phyloP scores from a whole-genome alignment of 306 rosid genomes.

The Citrullus amarus region DNA sequence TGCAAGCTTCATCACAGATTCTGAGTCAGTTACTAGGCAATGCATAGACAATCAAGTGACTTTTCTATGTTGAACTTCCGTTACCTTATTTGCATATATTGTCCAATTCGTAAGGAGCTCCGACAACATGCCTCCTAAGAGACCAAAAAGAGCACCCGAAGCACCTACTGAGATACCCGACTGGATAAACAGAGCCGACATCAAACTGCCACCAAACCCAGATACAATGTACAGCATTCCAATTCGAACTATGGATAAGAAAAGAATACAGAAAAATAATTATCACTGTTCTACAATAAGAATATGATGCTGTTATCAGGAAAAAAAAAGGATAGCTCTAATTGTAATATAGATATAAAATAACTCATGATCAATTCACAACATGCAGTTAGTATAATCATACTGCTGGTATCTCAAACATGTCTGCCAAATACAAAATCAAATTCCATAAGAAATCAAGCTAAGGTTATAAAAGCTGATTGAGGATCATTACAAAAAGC shows the following conservation, averaged over 20 bases:
- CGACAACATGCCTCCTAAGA: slow-evolving; percentile 14
- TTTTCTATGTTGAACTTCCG: neutral
- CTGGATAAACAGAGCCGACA: slow-evolving; percentile 14
- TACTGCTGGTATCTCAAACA: neutral
- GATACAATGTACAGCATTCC: slow-evolving; percentile 10
- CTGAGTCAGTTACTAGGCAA: neutral
- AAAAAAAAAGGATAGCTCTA: neutral
- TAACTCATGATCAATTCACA: neutral
- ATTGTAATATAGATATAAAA: neutral
- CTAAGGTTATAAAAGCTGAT: neutral
- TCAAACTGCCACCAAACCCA: slow-evolving; percentile 15
- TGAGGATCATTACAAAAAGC: neutral
- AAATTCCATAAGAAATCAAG: neutral
- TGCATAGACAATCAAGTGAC: neutral
- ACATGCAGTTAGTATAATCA: neutral
- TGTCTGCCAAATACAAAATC: neutral
- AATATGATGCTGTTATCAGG: neutral
- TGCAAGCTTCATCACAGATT: slow-evolving; percentile 11
- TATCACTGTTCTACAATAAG: neutral
- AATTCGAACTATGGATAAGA: slow-evolving; percentile 6
- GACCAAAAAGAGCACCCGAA: slow-evolving; percentile 9
- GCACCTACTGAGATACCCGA: slow-evolving; percentile 11
- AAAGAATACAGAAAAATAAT: neutral
- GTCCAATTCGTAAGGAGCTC: slow-evolving; percentile 16
- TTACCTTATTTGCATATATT: slow-evolving; percentile 14